phyloP scores from a whole-genome alignment of 345 rosid genomes.

The Capsella bursapastoris region DNA sequence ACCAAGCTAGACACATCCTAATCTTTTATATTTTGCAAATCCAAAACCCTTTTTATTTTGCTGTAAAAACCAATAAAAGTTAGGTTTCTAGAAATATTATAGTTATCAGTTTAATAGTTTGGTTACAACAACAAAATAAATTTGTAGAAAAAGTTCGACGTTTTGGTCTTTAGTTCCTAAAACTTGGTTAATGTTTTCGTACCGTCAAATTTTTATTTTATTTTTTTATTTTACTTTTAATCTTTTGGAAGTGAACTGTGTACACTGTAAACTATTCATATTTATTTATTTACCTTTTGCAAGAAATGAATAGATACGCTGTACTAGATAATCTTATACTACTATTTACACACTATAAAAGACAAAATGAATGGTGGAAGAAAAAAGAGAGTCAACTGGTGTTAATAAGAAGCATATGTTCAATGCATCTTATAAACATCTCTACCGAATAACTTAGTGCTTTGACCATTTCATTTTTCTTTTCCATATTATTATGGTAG shows the following conservation, averaged over 20 bases:
- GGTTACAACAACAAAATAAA: background rate
- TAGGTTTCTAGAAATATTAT: background rate
- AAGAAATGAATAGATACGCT: background rate
- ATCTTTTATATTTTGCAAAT: background rate
- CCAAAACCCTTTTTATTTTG: too few relatives aligned
- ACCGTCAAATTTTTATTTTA: too few relatives aligned
- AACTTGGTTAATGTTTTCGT: too few relatives aligned
- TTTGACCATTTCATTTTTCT: conserved; percentile 29
- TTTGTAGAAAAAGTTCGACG: too few relatives aligned
- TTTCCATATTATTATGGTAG: conserved; percentile 31
- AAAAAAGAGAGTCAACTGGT: conserved; percentile 36
- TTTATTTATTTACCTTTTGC: background rate
- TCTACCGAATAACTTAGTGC: conserved; percentile 31
- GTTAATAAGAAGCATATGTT: conserved; percentile 40
- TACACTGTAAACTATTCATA: background rate
- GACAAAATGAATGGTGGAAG: conserved; percentile 26
- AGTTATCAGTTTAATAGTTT: too few relatives aligned
- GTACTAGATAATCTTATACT: background rate
- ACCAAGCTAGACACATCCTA: conserved; percentile 7
- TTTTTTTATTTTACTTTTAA: too few relatives aligned
- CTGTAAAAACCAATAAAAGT: background rate
- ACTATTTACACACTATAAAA: background rate
- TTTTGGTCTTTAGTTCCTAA: too few relatives aligned
- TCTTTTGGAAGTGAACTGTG: background rate
- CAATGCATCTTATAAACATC: conserved; percentile 40